Conservation (phyloP, 306 rosid genomes). For the Astragalus glycyphyllos region DNA sequence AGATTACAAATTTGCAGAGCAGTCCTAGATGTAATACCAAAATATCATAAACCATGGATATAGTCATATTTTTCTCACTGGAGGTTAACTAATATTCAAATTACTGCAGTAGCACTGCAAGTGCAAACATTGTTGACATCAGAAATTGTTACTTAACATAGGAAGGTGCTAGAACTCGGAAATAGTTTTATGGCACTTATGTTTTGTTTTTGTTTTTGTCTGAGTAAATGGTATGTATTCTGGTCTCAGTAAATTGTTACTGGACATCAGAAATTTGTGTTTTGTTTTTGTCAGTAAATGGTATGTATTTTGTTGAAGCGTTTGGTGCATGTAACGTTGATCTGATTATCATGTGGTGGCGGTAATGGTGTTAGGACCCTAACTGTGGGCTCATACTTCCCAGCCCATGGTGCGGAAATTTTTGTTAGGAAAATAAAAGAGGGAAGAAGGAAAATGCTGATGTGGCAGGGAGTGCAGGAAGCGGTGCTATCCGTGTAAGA, state of each 20-base stretch:
- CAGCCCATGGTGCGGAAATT: not conserved
- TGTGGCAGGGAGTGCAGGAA: not conserved
- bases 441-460: not conserved
- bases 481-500: not conserved
- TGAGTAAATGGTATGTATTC: not conserved
- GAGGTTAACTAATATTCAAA: conserved; percentile 2
- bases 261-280: too few relatives aligned
- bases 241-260: too few relatives aligned
- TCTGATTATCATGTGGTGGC: conserved; percentile 19
- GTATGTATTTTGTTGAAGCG: conserved; percentile 1
- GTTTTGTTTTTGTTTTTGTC: not conserved
- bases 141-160: conserved; percentile 6
- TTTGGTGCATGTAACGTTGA: not conserved
- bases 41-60: not conserved
- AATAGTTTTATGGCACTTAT: conserved; percentile 3
- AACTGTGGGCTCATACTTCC: not conserved
- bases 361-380: not conserved
- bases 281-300: not conserved
- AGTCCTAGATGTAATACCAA: conserved; percentile 8
- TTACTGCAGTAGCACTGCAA: conserved; percentile 5
- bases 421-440: not conserved
- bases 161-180: conserved; percentile 25
- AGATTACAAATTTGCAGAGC: conserved; percentile 15
- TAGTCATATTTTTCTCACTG: conserved; percentile 6
- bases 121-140: not conserved